Percentiles rank a stretch among this genome's conserved stretches.
Conservation (phyloP, 2,329 filamentous ascomycete genomes). For the Aspergillus melleus region DNA sequence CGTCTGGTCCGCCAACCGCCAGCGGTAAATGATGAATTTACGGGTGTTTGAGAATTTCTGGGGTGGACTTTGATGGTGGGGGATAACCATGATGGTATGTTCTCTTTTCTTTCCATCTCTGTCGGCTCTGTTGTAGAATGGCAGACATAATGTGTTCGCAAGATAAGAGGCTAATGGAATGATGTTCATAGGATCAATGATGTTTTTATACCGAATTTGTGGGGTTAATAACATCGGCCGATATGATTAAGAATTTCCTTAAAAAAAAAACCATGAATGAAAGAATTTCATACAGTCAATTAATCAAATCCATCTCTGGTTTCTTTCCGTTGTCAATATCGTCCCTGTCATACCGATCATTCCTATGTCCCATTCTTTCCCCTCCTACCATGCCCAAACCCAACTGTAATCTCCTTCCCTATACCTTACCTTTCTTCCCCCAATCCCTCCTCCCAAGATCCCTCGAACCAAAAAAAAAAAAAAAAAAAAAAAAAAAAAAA, state of each 20-base stretch:
- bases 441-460: too few species aligned
- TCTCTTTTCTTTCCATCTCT: background rate
- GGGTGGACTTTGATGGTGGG: slow-evolving; percentile 1
- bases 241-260: slow-evolving; percentile 2
- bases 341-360: background rate
- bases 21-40: slow-evolving; percentile 44
- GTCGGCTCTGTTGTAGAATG: background rate
- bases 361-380: background rate
- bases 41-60: slow-evolving; percentile 2
- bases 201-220: background rate
- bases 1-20: slow-evolving; percentile 79
- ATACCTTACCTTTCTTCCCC: background rate
- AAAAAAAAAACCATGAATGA: slow-evolving; percentile 19
- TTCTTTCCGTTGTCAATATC: background rate
- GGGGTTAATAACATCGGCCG: background rate
- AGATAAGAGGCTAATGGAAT: background rate
- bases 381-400: background rate
- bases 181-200: background rate
- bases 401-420: background rate
- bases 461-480: too few species aligned
- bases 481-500: too few species aligned
- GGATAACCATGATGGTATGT: slow-evolving; percentile 26
- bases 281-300: slow-evolving; percentile 4
- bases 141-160: background rate
- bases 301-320: background rate